Evolutionary conservation across 305 asterid species (phyloP), one percentile per base, ranked within the genome.

Genomic region (Nicotiana rustica): DNA sequence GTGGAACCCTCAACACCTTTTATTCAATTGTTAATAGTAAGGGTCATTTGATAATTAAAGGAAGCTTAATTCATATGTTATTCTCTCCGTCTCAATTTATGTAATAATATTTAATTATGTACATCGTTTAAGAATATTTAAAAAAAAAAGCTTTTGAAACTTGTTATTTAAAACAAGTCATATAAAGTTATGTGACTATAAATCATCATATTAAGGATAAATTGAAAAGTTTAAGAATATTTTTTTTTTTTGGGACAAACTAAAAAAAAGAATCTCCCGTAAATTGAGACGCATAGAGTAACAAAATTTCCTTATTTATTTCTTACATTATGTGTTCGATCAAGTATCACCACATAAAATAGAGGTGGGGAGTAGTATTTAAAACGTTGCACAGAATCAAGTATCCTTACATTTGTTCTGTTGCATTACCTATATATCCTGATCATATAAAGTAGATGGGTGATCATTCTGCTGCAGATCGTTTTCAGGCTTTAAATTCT

Each of bases 401-500:
- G 79, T 73, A 47, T 21, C 78, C 79, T 21, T 49, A 25, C 64
- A 75, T 73, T 73, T 49, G 62, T 52, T 79, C 55, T 60, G 13
- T 18, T 66, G 44, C 79, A 25, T 49, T 75, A 75, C 64, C 79
- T 75, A 75, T 75, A 25, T 25, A 25, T 25, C 25, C 79, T 14
- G 25, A 49, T 75, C 64, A 75, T 15, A 75, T 52, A 49, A 13
- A 49, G 15, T 41, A 73, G 35, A 84, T 82, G 84, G 80, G 80
- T 60, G 59, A 84, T 71, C 21, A 57, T 62, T 66, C 70, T 77
- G 64, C 83, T 62, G 85, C 57, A 67, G 77, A 77, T 59, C 49
- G 10, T 41, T 47, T 78, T 5, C 73, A 81, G 19, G 84, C 61
- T 67, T 78, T 47, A 9, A 73, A 82, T 83, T 59, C 55, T 61